Evolutionary conservation across 257 asterid species (phyloP), one percentile per base, ranked within the genome.

Genomic region (Nicotiana sylvestris): DNA sequence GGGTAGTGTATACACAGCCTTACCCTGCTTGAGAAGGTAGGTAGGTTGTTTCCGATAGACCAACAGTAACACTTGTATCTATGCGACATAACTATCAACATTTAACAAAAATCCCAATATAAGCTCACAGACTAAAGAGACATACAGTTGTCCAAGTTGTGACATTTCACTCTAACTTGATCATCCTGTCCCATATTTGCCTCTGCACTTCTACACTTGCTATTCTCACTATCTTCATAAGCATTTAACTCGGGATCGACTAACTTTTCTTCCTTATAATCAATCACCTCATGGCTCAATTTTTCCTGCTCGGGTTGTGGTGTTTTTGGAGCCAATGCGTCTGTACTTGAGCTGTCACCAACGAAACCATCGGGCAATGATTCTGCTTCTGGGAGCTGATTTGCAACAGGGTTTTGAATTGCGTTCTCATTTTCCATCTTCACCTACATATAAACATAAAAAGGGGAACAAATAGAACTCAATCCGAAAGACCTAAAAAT

Each of bases 331-430:
- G 61, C 85, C 84, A 82, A 81, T 58, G 82, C 83, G 29, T 86
- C 92, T 57, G 82, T 74, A 16, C 88, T 74, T 67, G 95, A 89
- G 64, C 93, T 90, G 80, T 91, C 98, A 32, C 76, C 76, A 1
- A 96, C 99, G 65, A 96, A 96, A 17, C 99, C 99, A 82, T 96
- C 99, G 0, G 99, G 98, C 83, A 96, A 86, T 6, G 99, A 89
- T 87, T 87, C 97, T 29, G 90, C 98, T 84, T 90, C 98, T 11
- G 99, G 99, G 27, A 96, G 98, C 94, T 88, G 95, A 86, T 90
- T 90, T 84, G 60, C 92, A 60, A 85, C 93, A 21, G 91, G 86
- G 83, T 82, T 88, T 37, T 83, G 82, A 80, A 66, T 65, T 61
- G 62, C 43, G 78, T 83, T 88, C 62, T 84, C 85, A 80, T 86